Evolutionary conservation across 805 yeast species (phyloP).

Genomic region (Candida odintsovae): DNA sequence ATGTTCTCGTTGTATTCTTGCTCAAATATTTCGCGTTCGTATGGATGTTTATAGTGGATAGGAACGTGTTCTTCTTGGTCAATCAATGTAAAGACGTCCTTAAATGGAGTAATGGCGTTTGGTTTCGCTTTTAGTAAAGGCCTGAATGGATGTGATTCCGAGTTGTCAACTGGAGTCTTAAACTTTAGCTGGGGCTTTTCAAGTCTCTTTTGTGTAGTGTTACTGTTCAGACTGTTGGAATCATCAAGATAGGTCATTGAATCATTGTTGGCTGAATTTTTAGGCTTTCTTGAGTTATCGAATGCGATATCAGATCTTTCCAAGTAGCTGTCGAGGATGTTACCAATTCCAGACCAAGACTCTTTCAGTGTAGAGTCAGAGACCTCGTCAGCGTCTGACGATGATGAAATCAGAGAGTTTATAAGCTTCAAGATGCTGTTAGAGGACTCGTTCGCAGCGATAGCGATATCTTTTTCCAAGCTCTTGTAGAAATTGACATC

Average conservation of each 20-base stretch:
- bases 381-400: slow-evolving; percentile 22
- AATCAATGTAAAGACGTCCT: slow-evolving; percentile 40
- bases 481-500: slow-evolving; percentile 75
- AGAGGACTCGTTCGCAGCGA: slow-evolving; percentile 35
- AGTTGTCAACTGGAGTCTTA: slow-evolving; percentile 54
- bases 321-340: slow-evolving; percentile 60
- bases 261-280: slow-evolving; percentile 4
- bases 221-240: slow-evolving; percentile 13
- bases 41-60: slow-evolving; percentile 73
- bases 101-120: slow-evolving; percentile 50
- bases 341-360: slow-evolving; percentile 59
- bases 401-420: slow-evolving; percentile 37
- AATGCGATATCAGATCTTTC: slow-evolving; percentile 73
- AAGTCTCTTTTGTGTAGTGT: slow-evolving; percentile 27
- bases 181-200: slow-evolving; percentile 70
- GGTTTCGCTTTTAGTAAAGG: slow-evolving; percentile 76
- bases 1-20: slow-evolving; percentile 64
- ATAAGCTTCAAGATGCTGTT: slow-evolving; percentile 38
- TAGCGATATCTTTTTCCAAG: slow-evolving; percentile 43
- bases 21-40: slow-evolving; percentile 62
- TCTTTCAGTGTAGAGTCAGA: slow-evolving; percentile 38
- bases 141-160: slow-evolving; percentile 64
- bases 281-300: slow-evolving; percentile 34
- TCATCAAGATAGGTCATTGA: slow-evolving; percentile 48
- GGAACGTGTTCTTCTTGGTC: slow-evolving; percentile 38